These are phyloP conservation scores for Lactifluus hygrophoroides DNA, from an alignment of 768 basidiomycete genomes.

Conservation along the genomic window DNA sequence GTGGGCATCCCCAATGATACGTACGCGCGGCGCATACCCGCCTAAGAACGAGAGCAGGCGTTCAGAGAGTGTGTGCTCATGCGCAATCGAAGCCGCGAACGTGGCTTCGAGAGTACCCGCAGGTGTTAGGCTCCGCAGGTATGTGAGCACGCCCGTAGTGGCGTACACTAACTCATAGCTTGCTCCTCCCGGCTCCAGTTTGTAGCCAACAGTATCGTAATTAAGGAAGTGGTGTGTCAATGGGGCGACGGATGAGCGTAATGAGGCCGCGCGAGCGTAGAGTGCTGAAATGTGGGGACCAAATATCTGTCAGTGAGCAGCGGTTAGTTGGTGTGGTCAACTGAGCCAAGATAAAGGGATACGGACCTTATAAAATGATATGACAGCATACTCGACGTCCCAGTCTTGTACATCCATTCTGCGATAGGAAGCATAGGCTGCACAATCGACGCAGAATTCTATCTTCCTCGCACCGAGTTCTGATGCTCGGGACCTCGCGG, in stretches of 20 bases:
- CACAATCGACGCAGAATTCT: constrained; percentile 67
- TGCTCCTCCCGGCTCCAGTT: constrained; percentile 66
- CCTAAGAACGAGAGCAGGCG: constrained; percentile 48
- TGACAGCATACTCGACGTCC: constrained; percentile 68
- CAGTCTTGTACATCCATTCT: constrained; percentile 63
- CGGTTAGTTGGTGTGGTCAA: background rate
- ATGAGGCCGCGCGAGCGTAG: constrained; percentile 44
- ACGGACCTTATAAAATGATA: constrained; percentile 67
- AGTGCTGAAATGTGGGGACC: constrained; percentile 63
- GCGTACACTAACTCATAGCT: constrained; percentile 66
- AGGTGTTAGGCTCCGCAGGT: constrained; percentile 53
- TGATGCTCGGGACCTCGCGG: constrained; percentile 42
- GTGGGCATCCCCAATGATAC: constrained; percentile 55
- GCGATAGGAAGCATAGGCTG: constrained; percentile 71
- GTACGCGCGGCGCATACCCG: constrained; percentile 43
- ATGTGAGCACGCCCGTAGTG: constrained; percentile 49
- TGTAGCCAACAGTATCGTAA: constrained; percentile 39
- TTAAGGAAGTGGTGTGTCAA: constrained; percentile 66
- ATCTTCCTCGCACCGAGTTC: constrained; percentile 49
- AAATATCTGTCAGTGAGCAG: constrained; percentile 43
- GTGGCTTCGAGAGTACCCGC: constrained; percentile 35
- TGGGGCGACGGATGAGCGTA: constrained; percentile 45
- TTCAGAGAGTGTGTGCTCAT: constrained; percentile 53
- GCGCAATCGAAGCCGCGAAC: constrained; percentile 47
- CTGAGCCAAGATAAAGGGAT: background rate